These are phyloP conservation scores for Eucalyptus lansdowneana DNA, from an alignment of 345 rosid genomes.

Conservation along the genomic window DNA sequence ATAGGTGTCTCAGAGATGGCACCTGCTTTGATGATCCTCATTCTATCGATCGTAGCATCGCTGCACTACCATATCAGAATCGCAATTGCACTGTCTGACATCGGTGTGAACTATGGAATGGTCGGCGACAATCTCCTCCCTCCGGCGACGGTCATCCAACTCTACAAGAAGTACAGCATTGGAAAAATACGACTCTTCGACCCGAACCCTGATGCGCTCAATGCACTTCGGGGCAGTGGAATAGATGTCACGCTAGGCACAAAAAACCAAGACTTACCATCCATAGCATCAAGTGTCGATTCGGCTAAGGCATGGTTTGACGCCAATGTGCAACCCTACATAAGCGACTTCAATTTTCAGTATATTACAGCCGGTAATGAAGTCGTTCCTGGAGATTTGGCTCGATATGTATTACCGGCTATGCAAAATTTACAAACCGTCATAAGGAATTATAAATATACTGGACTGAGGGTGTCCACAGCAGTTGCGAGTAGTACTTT, in stretches of 20 bases:
- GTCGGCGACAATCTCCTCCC: neutral
- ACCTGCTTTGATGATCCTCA: neutral
- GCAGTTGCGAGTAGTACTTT: neutral
- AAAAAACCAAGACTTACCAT: neutral
- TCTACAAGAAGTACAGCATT: neutral
- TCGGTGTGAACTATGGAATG: constrained; percentile 1
- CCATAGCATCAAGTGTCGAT: neutral
- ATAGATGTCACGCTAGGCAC: neutral
- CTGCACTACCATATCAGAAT: neutral
- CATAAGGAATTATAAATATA: neutral
- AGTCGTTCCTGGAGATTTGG: neutral
- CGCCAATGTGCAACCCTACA: neutral
- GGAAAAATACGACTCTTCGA: neutral
- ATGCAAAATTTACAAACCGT: neutral
- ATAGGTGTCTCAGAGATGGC: neutral
- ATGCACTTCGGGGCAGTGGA: neutral
- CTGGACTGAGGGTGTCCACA: neutral
- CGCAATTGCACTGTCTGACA: neutral
- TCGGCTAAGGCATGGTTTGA: neutral
- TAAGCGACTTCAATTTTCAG: neutral
- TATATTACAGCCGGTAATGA: neutral
- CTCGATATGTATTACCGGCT: neutral
- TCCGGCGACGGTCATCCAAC: neutral
- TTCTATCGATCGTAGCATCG: neutral
- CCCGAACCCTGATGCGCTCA: neutral